Percentiles rank a stretch among this genome's conserved stretches.
Evolutionary conservation across 768 basidiomycete genomes (phyloP).

Genomic region (Butyriboletus loyo): DNA sequence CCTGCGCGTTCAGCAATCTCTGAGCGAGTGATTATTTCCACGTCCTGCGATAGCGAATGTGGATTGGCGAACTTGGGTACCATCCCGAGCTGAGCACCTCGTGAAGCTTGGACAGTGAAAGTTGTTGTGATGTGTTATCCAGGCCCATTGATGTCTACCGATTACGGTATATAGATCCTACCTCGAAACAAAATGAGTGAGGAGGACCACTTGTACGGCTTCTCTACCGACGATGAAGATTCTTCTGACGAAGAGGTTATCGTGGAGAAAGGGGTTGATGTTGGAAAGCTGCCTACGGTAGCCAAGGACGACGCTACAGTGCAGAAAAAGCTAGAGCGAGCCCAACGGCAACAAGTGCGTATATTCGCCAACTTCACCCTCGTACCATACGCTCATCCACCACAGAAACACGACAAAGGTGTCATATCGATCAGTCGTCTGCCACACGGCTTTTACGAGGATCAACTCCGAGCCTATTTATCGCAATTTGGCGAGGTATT

Average conservation of each 20-base stretch:
- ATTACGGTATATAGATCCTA: not conserved
- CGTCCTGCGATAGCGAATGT: slow-evolving; percentile 36
- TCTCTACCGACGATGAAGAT: slow-evolving; percentile 72
- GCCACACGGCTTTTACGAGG: slow-evolving; percentile 97
- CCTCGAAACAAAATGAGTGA: slow-evolving; percentile 19
- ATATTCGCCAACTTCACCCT: not conserved
- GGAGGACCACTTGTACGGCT: slow-evolving; percentile 61
- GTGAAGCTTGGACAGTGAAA: not conserved
- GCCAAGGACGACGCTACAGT: slow-evolving; percentile 86
- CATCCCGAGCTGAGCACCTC: slow-evolving; percentile 15
- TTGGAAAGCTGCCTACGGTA: slow-evolving; percentile 75
- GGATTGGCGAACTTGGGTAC: slow-evolving; percentile 47
- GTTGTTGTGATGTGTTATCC: slow-evolving; percentile 23
- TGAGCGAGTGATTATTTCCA: slow-evolving; percentile 37
- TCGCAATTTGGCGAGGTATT: slow-evolving; percentile 91
- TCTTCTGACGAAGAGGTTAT: slow-evolving; percentile 76
- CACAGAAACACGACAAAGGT: slow-evolving; percentile 64
- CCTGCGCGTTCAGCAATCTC: slow-evolving; percentile 21
- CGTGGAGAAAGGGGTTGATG: slow-evolving; percentile 59
- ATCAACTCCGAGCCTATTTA: slow-evolving; percentile 89
- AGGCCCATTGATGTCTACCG: not conserved
- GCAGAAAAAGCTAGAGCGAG: slow-evolving; percentile 58
- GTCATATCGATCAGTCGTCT: slow-evolving; percentile 88
- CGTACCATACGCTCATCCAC: not conserved
- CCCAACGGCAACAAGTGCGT: slow-evolving; percentile 65